Percentiles rank a stretch among this genome's conserved stretches.
These are phyloP conservation scores for Dalbergia cochinchinensis DNA, from an alignment of 306 rosid genomes.

Conservation along the genomic window DNA sequence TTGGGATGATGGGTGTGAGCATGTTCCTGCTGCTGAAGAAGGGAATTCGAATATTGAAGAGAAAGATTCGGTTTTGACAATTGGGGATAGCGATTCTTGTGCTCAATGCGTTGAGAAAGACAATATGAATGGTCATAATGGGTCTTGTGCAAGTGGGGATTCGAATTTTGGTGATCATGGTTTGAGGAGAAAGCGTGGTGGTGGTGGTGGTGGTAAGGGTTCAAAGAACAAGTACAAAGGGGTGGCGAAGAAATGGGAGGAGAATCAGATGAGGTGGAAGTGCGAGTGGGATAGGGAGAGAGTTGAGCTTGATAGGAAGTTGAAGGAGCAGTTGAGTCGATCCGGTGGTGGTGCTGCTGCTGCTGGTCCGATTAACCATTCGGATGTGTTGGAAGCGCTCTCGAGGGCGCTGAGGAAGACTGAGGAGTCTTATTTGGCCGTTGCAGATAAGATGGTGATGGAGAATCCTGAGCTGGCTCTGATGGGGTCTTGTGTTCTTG, in stretches of 20 bases:
- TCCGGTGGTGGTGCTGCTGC: slow-evolving; percentile 50
- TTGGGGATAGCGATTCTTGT: slow-evolving; percentile 48
- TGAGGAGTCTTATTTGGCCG: slow-evolving; percentile 85
- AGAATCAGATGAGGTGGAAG: slow-evolving; percentile 91
- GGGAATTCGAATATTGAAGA: slow-evolving; percentile 48
- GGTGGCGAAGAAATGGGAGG: slow-evolving; percentile 79
- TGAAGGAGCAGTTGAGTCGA: slow-evolving; percentile 75
- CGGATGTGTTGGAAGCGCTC: slow-evolving; percentile 85
- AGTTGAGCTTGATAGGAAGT: slow-evolving; percentile 81
- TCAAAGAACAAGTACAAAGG: slow-evolving; percentile 61
- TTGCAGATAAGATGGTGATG: slow-evolving; percentile 81
- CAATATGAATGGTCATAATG: slow-evolving; percentile 34
- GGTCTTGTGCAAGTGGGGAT: slow-evolving; percentile 63
- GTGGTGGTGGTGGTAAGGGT: slow-evolving; percentile 51
- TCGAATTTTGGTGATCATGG: slow-evolving; percentile 50
- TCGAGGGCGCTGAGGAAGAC: slow-evolving; percentile 85
- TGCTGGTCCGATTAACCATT: slow-evolving; percentile 54
- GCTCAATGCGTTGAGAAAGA: slow-evolving; percentile 69
- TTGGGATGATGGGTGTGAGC: slow-evolving; percentile 75
- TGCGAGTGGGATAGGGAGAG: slow-evolving; percentile 94
- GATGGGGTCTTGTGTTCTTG: slow-evolving; percentile 99
- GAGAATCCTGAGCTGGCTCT: slow-evolving; percentile 94
- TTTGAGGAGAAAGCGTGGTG: slow-evolving; percentile 42
- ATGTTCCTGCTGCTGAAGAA: not conserved
- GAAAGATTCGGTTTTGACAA: slow-evolving; percentile 43